Conservation (phyloP, 108 stramenopile species). For the Aurantiochytrium sp. region DNA sequence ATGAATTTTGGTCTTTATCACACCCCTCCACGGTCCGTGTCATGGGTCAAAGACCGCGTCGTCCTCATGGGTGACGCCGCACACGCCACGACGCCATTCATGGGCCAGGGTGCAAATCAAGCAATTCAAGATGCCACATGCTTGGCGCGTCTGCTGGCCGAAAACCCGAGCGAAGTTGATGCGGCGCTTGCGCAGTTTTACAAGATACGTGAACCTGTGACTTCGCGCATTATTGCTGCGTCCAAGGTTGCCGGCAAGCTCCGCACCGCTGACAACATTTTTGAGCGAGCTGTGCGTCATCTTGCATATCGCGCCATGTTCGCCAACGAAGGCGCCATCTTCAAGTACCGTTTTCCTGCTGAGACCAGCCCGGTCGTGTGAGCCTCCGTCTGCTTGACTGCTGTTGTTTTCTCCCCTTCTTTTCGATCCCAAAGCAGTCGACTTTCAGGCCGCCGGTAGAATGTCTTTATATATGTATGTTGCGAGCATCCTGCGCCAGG, state of each 20-base stretch:
- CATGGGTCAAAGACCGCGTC: slow-evolving; percentile 30
- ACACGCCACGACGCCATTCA: slow-evolving; percentile 89
- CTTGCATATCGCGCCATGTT: neutral
- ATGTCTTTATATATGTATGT: too few relatives aligned
- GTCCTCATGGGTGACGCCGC: slow-evolving; percentile 76
- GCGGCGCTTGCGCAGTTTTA: neutral
- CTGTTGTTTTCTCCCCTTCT: too few relatives aligned
- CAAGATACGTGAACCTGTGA: neutral
- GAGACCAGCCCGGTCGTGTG: too few relatives aligned
- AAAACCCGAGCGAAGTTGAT: neutral
- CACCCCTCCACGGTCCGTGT: slow-evolving; percentile 25
- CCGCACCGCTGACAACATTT: neutral
- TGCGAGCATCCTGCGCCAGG: too few relatives aligned
- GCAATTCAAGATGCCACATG: slow-evolving; percentile 72
- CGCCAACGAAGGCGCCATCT: too few relatives aligned
- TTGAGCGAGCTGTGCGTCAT: neutral
- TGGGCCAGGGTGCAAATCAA: slow-evolving; percentile 93
- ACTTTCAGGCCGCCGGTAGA: too few relatives aligned
- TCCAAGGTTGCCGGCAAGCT: neutral
- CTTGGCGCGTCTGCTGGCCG: neutral
- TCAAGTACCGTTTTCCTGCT: too few relatives aligned
- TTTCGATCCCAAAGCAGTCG: too few relatives aligned
- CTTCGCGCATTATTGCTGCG: neutral
- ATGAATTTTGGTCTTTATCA: slow-evolving; percentile 37
- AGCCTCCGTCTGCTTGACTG: too few relatives aligned